These are phyloP conservation scores for Schizonepeta tenuifolia DNA, from an alignment of 257 asterid genomes.

Conservation along the genomic window DNA sequence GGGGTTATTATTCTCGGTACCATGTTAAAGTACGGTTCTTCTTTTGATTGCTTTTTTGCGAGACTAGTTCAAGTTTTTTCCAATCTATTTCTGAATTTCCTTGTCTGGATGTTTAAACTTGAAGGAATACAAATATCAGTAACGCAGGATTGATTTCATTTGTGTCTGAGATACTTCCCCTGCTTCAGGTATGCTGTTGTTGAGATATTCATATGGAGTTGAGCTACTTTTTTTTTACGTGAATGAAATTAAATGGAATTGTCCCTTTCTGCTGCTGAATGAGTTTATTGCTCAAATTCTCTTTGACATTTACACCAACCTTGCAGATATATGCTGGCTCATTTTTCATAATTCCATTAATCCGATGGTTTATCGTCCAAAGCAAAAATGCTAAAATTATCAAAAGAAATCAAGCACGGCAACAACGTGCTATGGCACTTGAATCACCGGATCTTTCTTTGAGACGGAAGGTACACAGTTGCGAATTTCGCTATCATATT, in stretches of 20 bases:
- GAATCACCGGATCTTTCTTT: slow-evolving; percentile 78
- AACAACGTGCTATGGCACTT: slow-evolving; percentile 64
- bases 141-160: slow-evolving; percentile 75
- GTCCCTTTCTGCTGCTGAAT: background rate
- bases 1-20: slow-evolving; percentile 89
- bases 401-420: slow-evolving; percentile 72
- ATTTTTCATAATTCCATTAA: slow-evolving; percentile 86
- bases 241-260: background rate
- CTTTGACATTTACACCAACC: slow-evolving; percentile 20
- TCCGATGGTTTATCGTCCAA: slow-evolving; percentile 76
- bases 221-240: slow-evolving; percentile 10
- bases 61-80: slow-evolving; percentile 2
- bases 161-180: slow-evolving; percentile 78
- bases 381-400: slow-evolving; percentile 67
- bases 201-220: slow-evolving; percentile 12
- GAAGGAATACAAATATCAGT: slow-evolving; percentile 70
- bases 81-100: slow-evolving; percentile 39
- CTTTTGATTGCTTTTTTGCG: slow-evolving; percentile 36
- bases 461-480: slow-evolving; percentile 68
- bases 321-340: slow-evolving; percentile 95
- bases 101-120: slow-evolving; percentile 36
- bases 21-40: slow-evolving; percentile 77
- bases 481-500: background rate
- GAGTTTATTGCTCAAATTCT: slow-evolving; percentile 2
- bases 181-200: slow-evolving; percentile 74